Conservation (phyloP, 2,329 filamentous ascomycete genomes). For the Fusarium penzigii region DNA sequence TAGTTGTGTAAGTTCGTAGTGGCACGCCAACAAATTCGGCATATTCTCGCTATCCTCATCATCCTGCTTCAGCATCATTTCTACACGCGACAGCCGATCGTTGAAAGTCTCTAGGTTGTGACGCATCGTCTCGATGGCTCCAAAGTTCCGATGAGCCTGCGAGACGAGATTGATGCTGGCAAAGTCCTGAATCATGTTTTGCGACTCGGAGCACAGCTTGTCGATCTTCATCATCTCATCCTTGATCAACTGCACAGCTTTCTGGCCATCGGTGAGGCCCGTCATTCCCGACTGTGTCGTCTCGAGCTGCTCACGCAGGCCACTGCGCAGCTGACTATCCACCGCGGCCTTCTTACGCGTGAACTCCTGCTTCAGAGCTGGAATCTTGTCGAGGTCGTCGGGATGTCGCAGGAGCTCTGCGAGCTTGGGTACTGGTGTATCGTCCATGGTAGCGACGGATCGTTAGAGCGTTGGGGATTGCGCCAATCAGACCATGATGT, state of each 20-base stretch:
- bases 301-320: constrained; percentile 88
- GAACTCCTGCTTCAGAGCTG: constrained; percentile 87
- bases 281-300: constrained; percentile 92
- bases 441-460: constrained; percentile 42
- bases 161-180: constrained; percentile 88
- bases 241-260: constrained; percentile 88
- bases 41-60: constrained; percentile 86
- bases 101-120: constrained; percentile 86
- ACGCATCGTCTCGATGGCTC: constrained; percentile 91
- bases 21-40: constrained; percentile 84
- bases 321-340: constrained; percentile 85
- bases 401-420: constrained; percentile 91
- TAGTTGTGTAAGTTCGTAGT: constrained; percentile 89
- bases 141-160: constrained; percentile 95
- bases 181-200: constrained; percentile 97
- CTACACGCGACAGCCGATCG: constrained; percentile 71
- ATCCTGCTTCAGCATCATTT: constrained; percentile 78
- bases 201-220: constrained; percentile 92
- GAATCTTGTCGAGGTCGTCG: constrained; percentile 96
- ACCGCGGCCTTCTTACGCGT: constrained; percentile 89
- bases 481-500: constrained; percentile 32
- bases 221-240: constrained; percentile 99
- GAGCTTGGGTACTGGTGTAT: constrained; percentile 74
- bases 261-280: constrained; percentile 85
- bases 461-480: constrained; percentile 18